Conservation (phyloP, 2,329 filamentous ascomycete genomes). For the Sporothrix brasiliensis region DNA sequence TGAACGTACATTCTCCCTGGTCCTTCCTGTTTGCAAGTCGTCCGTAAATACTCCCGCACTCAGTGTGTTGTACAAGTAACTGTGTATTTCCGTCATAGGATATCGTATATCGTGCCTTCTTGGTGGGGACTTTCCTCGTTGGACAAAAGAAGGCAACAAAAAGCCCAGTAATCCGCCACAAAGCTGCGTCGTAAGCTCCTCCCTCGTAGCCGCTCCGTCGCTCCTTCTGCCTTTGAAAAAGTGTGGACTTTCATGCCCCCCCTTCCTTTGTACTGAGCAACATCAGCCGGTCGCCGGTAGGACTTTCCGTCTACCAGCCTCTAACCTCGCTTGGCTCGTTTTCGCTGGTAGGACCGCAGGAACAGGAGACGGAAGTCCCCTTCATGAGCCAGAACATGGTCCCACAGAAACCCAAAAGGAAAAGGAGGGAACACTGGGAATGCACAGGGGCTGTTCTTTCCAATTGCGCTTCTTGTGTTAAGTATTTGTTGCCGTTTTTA, state of each 20-base stretch:
- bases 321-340: not conserved
- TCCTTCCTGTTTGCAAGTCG: not conserved
- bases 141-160: not conserved
- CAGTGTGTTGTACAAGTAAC: not conserved
- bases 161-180: not conserved
- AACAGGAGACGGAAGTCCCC: not conserved
- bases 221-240: not conserved
- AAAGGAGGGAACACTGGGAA: no score
- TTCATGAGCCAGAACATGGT: not conserved
- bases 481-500: conserved; percentile 29
- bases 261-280: not conserved
- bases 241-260: not conserved
- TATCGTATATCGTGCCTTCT: not conserved
- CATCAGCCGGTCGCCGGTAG: not conserved
- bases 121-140: not conserved
- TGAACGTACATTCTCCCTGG: not conserved
- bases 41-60: no score
- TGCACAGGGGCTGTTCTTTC: not conserved
- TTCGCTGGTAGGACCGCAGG: not conserved
- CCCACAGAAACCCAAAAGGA: not conserved
- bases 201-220: conserved; percentile 5
- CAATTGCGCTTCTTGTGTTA: conserved; percentile 18
- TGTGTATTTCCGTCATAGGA: not conserved
- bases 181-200: conserved; percentile 16
- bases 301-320: not conserved